Evolutionary conservation across 1,139 yeast genomes (phyloP).

Genomic region (Candida gigantensis): DNA sequence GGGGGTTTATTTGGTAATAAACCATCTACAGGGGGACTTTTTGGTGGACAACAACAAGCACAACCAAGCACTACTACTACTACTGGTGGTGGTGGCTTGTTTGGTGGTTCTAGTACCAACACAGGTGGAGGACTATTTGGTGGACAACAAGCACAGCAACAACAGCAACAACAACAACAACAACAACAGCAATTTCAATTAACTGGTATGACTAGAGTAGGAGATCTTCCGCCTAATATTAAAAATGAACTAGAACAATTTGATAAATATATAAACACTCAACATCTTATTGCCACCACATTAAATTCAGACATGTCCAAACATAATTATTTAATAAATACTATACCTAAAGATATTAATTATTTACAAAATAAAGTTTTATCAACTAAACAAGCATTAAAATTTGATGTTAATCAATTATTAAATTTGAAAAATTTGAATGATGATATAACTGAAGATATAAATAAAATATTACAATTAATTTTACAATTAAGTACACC

Average conservation of each 20-base stretch:
- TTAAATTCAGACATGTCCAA: constrained; percentile 62
- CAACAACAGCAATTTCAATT: constrained; percentile 40
- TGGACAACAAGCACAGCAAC: constrained; percentile 7
- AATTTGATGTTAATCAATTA: constrained; percentile 41
- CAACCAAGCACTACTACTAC: constrained; percentile 2
- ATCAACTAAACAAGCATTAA: constrained; percentile 68
- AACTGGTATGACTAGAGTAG: constrained; percentile 84
- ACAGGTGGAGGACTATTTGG: constrained; percentile 22
- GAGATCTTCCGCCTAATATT: constrained; percentile 79
- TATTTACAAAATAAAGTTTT: constrained; percentile 64
- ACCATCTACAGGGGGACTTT: constrained; percentile 19
- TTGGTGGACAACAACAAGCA: constrained; percentile 14
- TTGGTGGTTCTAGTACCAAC: constrained; percentile 17
- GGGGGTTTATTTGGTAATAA: constrained; percentile 26
- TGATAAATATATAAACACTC: constrained; percentile 81
- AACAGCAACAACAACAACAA: constrained; percentile 11
- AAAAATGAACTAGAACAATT: constrained; percentile 74
- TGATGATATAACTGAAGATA: constrained; percentile 67
- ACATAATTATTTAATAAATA: constrained; percentile 69
- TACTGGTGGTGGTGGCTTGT: constrained; percentile 17
- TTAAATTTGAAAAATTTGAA: constrained; percentile 38
- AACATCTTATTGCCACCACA: constrained; percentile 79
- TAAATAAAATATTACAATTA: constrained; percentile 66
- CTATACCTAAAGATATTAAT: constrained; percentile 84
- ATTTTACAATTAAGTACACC: constrained; percentile 68